A percentile compares a stretch with the other conserved stretches of the same genome.
These are phyloP conservation scores for Salvia splendens DNA, from an alignment of 257 asterid species.

Conservation along the genomic window DNA sequence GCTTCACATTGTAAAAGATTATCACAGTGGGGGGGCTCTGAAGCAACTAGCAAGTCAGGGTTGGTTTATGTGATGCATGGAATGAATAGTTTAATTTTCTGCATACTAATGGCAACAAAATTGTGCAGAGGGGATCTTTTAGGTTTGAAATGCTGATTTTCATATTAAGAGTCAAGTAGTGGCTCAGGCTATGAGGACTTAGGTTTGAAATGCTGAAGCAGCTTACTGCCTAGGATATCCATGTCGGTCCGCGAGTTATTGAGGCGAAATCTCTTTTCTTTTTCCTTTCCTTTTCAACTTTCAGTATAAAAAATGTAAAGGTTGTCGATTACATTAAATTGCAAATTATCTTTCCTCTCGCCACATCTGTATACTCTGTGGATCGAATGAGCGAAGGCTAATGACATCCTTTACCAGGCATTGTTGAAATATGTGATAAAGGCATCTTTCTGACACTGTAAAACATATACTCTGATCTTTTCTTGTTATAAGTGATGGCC, in stretches of 20 bases:
- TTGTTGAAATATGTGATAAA: neutral
- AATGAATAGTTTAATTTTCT: neutral
- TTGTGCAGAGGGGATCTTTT: neutral
- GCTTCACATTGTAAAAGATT: neutral
- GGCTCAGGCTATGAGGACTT: neutral
- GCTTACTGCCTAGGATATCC: neutral
- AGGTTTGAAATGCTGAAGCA: neutral
- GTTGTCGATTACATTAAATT: too few species aligned
- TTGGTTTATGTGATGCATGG: neutral
- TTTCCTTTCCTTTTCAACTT: neutral
- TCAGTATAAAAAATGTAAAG: too few species aligned
- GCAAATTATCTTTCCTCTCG: too few species aligned
- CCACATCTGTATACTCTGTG: too few species aligned
- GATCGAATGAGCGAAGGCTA: neutral
- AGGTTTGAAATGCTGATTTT: too few species aligned
- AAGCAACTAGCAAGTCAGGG: constrained; percentile 1
- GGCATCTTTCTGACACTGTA: neutral
- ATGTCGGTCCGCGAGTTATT: neutral
- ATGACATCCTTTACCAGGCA: neutral
- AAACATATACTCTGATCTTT: neutral
- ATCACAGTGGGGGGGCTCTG: neutral
- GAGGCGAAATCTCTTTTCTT: neutral
- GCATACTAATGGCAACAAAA: neutral
- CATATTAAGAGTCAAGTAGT: neutral
- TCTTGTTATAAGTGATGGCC: neutral